Percentiles rank a stretch among this genome's conserved stretches.
Conservation (phyloP, 257 asterid species). For the Cinchona pubescens region DNA sequence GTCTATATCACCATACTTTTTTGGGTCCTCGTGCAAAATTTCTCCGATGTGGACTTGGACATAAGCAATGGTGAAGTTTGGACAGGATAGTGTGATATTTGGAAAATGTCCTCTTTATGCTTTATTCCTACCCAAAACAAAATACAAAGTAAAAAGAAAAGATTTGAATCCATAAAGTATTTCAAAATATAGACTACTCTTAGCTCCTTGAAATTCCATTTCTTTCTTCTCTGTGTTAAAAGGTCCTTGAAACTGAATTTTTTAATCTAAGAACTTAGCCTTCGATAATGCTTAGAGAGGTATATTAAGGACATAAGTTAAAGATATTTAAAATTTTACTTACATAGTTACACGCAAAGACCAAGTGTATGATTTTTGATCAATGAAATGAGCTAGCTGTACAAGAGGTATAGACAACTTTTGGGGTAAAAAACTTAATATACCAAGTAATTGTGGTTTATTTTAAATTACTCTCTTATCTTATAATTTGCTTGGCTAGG, state of each 20-base stretch:
- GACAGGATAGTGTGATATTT: neutral
- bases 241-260: neutral
- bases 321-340: neutral
- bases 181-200: neutral
- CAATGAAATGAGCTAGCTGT: neutral
- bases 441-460: neutral
- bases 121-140: neutral
- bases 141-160: neutral
- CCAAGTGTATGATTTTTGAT: neutral
- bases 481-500: neutral
- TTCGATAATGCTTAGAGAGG: neutral
- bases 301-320: neutral
- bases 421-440: too few species aligned
- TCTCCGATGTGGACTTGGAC: neutral
- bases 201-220: too few species aligned
- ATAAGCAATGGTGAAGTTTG: neutral
- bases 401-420: neutral
- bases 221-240: neutral
- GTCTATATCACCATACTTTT: neutral
- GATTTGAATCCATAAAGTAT: neutral
- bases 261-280: neutral
- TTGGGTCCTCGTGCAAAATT: neutral
- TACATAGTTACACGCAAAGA: neutral
- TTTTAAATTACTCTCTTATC: too few species aligned
- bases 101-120: neutral